These are phyloP conservation scores for Lunasporangiospora selenospora DNA, from an alignment of 192 early-diverging fungal species.

Conservation along the genomic window DNA sequence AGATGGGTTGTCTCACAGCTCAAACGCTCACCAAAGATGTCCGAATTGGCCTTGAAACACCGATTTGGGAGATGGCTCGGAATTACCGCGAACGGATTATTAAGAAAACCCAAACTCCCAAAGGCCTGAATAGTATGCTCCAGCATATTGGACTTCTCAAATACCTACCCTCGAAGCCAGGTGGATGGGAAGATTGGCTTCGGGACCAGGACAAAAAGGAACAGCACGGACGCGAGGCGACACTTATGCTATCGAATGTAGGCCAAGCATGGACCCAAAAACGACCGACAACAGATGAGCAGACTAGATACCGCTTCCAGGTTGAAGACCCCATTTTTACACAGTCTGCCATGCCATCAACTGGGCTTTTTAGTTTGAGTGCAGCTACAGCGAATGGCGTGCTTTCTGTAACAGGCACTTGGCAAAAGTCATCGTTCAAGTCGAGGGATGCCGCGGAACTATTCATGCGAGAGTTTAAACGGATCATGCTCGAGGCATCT, in stretches of 20 bases:
- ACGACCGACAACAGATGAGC: too few species aligned
- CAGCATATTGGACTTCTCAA: slow-evolving; percentile 15
- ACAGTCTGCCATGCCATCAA: slow-evolving; percentile 1
- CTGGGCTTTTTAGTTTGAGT: slow-evolving; percentile 8
- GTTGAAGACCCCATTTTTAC: slow-evolving; percentile 16
- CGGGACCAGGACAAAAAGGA: slow-evolving; percentile 14
- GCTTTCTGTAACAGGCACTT: slow-evolving; percentile 3
- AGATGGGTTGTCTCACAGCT: slow-evolving; percentile 16
- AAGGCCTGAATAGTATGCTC: background rate
- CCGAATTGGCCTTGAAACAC: slow-evolving; percentile 7
- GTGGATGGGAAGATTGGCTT: slow-evolving; percentile 24
- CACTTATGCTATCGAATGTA: slow-evolving; percentile 25
- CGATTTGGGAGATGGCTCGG: slow-evolving; percentile 17
- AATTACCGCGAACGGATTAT: slow-evolving; percentile 8
- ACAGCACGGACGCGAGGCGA: slow-evolving; percentile 21
- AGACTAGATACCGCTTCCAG: background rate
- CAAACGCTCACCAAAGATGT: slow-evolving; percentile 16
- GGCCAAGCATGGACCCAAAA: slow-evolving; percentile 19
- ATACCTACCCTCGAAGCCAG: slow-evolving; percentile 9
- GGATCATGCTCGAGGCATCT: slow-evolving; percentile 23
- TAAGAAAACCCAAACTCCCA: background rate
- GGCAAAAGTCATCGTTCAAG: slow-evolving; percentile 19
- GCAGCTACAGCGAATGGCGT: slow-evolving; percentile 25
- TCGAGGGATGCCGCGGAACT: background rate
- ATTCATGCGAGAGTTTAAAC: slow-evolving; percentile 18